These are phyloP conservation scores for Vitis hybrid DNA, from an alignment of 177 flowering plant species.

Conservation along the genomic window DNA sequence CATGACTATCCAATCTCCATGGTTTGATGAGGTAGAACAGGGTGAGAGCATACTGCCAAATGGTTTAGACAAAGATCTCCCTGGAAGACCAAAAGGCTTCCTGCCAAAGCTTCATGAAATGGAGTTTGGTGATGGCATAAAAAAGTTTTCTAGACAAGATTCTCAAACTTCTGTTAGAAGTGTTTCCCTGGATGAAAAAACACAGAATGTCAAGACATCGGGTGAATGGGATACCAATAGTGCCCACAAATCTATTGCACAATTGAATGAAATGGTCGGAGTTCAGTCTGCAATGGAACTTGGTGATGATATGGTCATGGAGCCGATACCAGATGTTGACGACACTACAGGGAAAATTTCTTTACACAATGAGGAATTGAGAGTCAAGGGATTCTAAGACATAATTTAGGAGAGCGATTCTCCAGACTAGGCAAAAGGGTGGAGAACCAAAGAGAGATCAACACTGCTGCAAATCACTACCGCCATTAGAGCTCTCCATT, in stretches of 20 bases:
- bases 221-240: constrained; percentile 13
- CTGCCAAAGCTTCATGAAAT: constrained; percentile 25
- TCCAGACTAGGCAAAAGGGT: too few relatives aligned
- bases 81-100: constrained; percentile 26
- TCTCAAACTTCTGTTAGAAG: constrained; percentile 32
- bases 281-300: constrained; percentile 13
- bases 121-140: constrained; percentile 20
- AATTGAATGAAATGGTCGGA: constrained; percentile 10
- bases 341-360: background rate
- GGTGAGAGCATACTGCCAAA: constrained; percentile 24
- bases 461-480: too few relatives aligned
- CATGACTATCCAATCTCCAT: constrained; percentile 17
- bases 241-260: constrained; percentile 9
- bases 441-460: too few relatives aligned
- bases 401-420: too few relatives aligned
- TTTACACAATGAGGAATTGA: too few relatives aligned
- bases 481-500: too few relatives aligned
- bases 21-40: constrained; percentile 23
- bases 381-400: too few relatives aligned
- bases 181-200: constrained; percentile 15
- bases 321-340: background rate
- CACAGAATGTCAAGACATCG: constrained; percentile 4
- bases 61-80: constrained; percentile 30
- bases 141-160: constrained; percentile 27
- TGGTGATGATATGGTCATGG: constrained; percentile 16